Evolutionary conservation across 768 basidiomycete species (phyloP), one percentile per base, ranked within the genome.

Genomic region (Mycena vulgaris): DNA sequence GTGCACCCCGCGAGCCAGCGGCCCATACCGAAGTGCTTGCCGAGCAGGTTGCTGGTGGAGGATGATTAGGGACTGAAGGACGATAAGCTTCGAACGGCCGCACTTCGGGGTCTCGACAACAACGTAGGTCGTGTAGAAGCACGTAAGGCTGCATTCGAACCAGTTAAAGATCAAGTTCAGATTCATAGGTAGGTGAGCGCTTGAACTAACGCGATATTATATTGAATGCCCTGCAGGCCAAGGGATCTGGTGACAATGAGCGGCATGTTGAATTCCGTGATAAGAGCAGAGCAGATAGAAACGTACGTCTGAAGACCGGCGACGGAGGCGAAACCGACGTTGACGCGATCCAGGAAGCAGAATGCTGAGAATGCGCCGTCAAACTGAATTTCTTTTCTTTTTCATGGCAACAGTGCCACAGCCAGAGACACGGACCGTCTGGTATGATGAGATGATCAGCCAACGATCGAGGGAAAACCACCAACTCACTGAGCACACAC

Each of bases 21-120:
- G 28, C 59, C 59, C 59, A 60, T 60, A 21, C 59, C 59, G 31
- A 60, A 60, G 28, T 60, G 45, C n/a, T 48, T 60, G 33, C 59
- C 59, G 45, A 47, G 59, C 33, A 60, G 48, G 31, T 60, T 60
- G 45, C 59, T 60, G 30, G 59, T 27, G 35, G 23, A 48, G 21
- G 42, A 48, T n/a, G n/a, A 23, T n/a, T 23, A 5, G 9, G 2
- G 5, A 47, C 8, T 5, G 23, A 23, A 14, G 30, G n/a, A 30
- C 14, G 28, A n/a, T 8, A 23, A 48, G 42, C 45, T 37, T 40
- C 39, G 56, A 35, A 40, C 37, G 21, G 42, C 58, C 42, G 25
- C 40, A 60, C 59, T 60, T 60, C 31, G 42, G 59, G 31, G 39
- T 60, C 25, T 35, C 40, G 40, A 60, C 42, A 19, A 60, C 30